A percentile compares a stretch with the other conserved stretches of the same genome.
These are phyloP conservation scores for Trypanosoma mega DNA, from an alignment of 208 protist genomes.

Conservation along the genomic window DNA sequence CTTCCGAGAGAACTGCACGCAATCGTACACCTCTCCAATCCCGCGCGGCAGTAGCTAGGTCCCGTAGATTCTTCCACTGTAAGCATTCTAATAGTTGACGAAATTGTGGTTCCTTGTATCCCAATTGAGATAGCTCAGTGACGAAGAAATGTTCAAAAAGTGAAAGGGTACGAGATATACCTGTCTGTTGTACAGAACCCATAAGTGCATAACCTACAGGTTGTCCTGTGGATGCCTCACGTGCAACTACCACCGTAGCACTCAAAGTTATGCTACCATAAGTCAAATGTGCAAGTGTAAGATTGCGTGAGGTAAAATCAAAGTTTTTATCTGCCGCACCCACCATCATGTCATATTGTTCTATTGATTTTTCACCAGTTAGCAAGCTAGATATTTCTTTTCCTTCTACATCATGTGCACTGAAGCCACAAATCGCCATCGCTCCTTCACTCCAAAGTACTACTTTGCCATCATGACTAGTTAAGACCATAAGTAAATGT, in stretches of 20 bases:
- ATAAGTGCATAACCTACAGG: constrained; percentile 48
- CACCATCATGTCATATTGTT: constrained; percentile 59
- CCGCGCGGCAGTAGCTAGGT: constrained; percentile 37
- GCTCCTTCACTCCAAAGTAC: constrained; percentile 62
- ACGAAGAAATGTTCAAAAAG: constrained; percentile 62
- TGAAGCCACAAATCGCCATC: constrained; percentile 42
- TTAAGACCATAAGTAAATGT: constrained; percentile 51
- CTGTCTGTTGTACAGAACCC: constrained; percentile 50
- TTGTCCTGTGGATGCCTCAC: constrained; percentile 35
- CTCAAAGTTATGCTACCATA: constrained; percentile 52
- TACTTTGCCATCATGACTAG: constrained; percentile 45
- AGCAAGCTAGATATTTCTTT: constrained; percentile 61
- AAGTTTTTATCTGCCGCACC: constrained; percentile 49
- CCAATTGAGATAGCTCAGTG: constrained; percentile 35
- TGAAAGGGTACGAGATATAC: constrained; percentile 44
- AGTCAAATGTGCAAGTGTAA: constrained; percentile 49
- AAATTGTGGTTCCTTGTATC: constrained; percentile 37
- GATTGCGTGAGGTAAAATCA: constrained; percentile 36
- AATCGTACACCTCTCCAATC: constrained; percentile 52
- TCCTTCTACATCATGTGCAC: constrained; percentile 46
- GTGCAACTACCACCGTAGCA: constrained; percentile 39
- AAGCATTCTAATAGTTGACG: constrained; percentile 55
- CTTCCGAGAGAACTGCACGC: constrained; percentile 48
- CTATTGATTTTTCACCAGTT: constrained; percentile 54
- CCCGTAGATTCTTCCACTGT: constrained; percentile 55